A percentile compares a stretch with the other conserved stretches of the same genome.
phyloP scores from a whole-genome alignment of 192 early-diverging fungal species.

The Backusella mclennaniae region DNA sequence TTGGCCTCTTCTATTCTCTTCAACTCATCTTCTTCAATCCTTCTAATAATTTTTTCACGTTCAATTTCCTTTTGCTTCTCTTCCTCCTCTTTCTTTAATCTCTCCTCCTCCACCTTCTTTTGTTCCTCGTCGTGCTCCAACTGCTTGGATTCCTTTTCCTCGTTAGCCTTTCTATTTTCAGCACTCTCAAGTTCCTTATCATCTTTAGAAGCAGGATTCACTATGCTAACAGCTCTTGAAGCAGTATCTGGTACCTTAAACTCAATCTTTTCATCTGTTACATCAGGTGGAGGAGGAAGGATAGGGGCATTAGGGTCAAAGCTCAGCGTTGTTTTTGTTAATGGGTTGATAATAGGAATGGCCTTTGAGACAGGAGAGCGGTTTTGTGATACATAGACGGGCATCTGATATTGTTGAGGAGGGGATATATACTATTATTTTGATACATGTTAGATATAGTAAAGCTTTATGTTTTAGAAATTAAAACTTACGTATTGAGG shows the following conservation, averaged over 20 bases:
- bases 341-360: conserved; percentile 75
- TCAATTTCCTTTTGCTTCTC: conserved; percentile 28
- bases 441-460: too few species aligned
- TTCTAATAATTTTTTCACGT: neutral
- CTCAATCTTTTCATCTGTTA: conserved; percentile 24
- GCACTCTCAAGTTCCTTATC: neutral
- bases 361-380: conserved; percentile 41
- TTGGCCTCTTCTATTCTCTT: neutral
- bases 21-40: neutral
- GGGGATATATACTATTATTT: conserved; percentile 4
- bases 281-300: conserved; percentile 1
- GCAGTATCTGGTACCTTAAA: conserved; percentile 19
- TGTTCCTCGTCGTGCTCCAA: conserved; percentile 33
- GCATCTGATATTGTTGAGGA: neutral
- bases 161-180: neutral
- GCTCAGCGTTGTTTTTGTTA: conserved; percentile 55
- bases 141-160: conserved; percentile 26
- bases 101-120: conserved; percentile 20
- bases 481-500: neutral
- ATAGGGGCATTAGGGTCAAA: neutral
- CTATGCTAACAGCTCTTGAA: conserved; percentile 40
- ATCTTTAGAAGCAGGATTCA: conserved; percentile 42
- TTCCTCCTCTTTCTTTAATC: conserved; percentile 13
- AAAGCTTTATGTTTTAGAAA: too few species aligned
- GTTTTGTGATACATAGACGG: neutral